phyloP scores from a whole-genome alignment of 2,329 filamentous ascomycete species.

The Fusarium chaquense region DNA sequence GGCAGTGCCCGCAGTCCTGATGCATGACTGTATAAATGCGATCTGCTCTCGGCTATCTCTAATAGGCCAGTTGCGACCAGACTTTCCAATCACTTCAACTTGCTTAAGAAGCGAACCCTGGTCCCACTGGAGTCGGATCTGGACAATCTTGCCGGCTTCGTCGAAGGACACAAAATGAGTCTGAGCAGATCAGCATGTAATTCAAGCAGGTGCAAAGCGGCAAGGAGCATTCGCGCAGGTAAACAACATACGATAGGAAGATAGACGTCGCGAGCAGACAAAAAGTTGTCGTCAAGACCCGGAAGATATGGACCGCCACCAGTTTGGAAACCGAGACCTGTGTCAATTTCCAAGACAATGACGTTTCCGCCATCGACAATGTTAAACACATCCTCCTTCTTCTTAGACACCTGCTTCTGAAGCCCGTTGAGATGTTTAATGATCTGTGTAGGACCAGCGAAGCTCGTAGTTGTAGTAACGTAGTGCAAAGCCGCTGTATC shows the following conservation, averaged over 20 bases:
- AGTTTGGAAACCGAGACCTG: conserved; percentile 81
- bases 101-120: conserved; percentile 93
- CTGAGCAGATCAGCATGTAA: conserved; percentile 58
- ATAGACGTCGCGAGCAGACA: conserved; percentile 82
- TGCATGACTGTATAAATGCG: conserved; percentile 75
- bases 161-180: conserved; percentile 91
- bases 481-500: conserved; percentile 82
- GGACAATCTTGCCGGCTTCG: conserved; percentile 78
- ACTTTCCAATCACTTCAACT: conserved; percentile 91
- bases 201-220: background rate
- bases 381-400: conserved; percentile 80
- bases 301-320: conserved; percentile 90
- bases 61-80: conserved; percentile 95
- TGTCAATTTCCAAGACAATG: conserved; percentile 86
- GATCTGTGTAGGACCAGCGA: conserved; percentile 79
- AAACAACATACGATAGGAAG: conserved; percentile 79
- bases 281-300: conserved; percentile 91
- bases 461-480: conserved; percentile 84
- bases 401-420: conserved; percentile 82
- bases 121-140: conserved; percentile 94
- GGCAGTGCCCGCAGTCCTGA: conserved; percentile 61
- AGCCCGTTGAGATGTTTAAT: conserved; percentile 82
- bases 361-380: conserved; percentile 77
- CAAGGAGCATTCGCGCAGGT: background rate
- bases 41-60: conserved; percentile 87